phyloP scores from a whole-genome alignment of 2,329 filamentous ascomycete species.

The Penicillium italicum region DNA sequence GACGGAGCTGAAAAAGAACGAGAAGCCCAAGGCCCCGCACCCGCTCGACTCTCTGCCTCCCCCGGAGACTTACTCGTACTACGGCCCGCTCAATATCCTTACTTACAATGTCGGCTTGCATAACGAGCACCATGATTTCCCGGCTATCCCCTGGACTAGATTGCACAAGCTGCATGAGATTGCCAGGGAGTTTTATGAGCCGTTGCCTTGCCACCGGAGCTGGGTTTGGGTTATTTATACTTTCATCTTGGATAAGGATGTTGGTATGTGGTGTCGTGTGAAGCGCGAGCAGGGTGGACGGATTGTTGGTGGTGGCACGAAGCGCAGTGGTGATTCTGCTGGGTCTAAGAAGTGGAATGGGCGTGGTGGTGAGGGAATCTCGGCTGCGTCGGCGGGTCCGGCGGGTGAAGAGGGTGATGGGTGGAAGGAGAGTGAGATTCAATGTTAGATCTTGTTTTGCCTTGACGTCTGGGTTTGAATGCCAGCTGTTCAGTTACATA shows the following conservation, averaged over 20 bases:
- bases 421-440: slow-evolving; percentile 68
- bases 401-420: slow-evolving; percentile 49
- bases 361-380: slow-evolving; percentile 45
- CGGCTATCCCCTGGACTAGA: slow-evolving; percentile 89
- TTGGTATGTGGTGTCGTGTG: slow-evolving; percentile 86
- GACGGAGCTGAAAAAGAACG: slow-evolving; percentile 48
- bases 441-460: slow-evolving; percentile 49
- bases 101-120: slow-evolving; percentile 98
- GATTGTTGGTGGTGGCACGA: slow-evolving; percentile 49
- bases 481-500: not conserved
- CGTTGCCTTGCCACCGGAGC: slow-evolving; percentile 79
- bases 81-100: slow-evolving; percentile 83
- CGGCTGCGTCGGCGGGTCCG: slow-evolving; percentile 43
- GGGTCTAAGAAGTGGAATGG: slow-evolving; percentile 20
- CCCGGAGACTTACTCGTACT: slow-evolving; percentile 96
- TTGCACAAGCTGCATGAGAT: slow-evolving; percentile 73
- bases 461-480: slow-evolving; percentile 5
- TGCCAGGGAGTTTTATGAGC: slow-evolving; percentile 86
- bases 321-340: not conserved
- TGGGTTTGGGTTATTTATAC: slow-evolving; percentile 94
- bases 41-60: slow-evolving; percentile 62
- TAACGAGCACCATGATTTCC: slow-evolving; percentile 99
- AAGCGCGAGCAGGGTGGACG: slow-evolving; percentile 79
- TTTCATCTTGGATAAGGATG: slow-evolving; percentile 85
- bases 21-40: slow-evolving; percentile 39